Evolutionary conservation across 805 yeast species (phyloP), one percentile per base, ranked within the genome.

Genomic region (Barnettozyma californica): DNA sequence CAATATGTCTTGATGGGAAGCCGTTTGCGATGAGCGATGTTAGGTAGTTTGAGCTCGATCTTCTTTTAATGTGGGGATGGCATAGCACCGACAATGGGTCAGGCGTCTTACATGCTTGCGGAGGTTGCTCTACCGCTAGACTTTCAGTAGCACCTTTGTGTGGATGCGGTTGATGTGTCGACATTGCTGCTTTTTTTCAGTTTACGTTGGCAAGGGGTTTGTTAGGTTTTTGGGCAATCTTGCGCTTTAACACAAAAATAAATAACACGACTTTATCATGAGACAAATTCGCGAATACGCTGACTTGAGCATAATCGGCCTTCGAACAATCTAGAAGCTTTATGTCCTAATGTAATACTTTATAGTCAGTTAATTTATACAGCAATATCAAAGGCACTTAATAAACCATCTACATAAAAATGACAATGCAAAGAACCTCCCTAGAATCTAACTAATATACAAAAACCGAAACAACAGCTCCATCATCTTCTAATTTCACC

Each of bases 401-500:
- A n/a, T n/a, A n/a, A n/a, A n/a, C n/a, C n/a, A n/a, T n/a, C 33
- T 29, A 13, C 33, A 14, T 13, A 4, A 14, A 9, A 29, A 18
- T 11, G 18, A 2, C 27, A 20, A 38, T 38, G 41, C 27, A 20
- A 20, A 21, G 41, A 19, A 25, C 21, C 14, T 9, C 13, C 13
- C 20, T 20, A 21, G n/a, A 11, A 29, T 29, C 33, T 11, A 29
- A 29, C 33, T 13, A 29, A 29, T 29, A 16, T 29, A 29, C 33
- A 29, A 14, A 16, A 29, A 29, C 16, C 2, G 33, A 14, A 14
- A 29, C 33, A 29, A 29, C 16, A 29, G 14, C n/a, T 13, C 33
- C 33, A 29, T 45, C 37, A 60, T 52, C 75, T 61, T 27, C 66
- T 67, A 47, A 80, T 60, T 52, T 75, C 74, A 11, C 96, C 96